These are phyloP conservation scores for Phlyctochytrium bullatum DNA, from an alignment of 192 early-diverging fungal genomes.

Conservation along the genomic window DNA sequence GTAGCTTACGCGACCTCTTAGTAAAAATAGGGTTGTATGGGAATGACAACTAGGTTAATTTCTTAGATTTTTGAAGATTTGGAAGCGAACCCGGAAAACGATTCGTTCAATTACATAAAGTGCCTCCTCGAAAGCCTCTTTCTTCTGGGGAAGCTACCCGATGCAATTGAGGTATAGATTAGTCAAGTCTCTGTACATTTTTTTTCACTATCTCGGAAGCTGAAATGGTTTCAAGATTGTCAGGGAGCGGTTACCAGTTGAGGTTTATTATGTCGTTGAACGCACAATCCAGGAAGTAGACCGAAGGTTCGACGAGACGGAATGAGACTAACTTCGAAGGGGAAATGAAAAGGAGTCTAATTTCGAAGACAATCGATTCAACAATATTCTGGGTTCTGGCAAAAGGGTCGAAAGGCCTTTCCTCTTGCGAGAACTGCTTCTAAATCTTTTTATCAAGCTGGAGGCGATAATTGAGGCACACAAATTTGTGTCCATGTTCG, in stretches of 20 bases:
- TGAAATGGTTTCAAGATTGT: slow-evolving; percentile 19
- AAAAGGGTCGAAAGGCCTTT: slow-evolving; percentile 17
- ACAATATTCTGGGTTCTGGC: slow-evolving; percentile 28
- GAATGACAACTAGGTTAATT: too few species aligned
- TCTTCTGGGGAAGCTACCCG: slow-evolving; percentile 39
- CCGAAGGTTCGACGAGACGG: slow-evolving; percentile 9
- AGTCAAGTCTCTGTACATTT: neutral
- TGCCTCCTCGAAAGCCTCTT: slow-evolving; percentile 42
- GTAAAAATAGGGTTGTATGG: too few species aligned
- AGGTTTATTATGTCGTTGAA: slow-evolving; percentile 55
- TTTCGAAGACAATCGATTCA: neutral
- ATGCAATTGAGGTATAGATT: slow-evolving; percentile 46
- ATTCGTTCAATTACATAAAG: slow-evolving; percentile 53
- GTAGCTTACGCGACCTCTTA: too few species aligned
- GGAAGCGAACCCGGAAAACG: slow-evolving; percentile 50
- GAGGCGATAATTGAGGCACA: slow-evolving; percentile 41
- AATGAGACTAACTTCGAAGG: slow-evolving; percentile 1
- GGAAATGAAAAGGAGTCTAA: neutral
- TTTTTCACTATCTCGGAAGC: neutral
- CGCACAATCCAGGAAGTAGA: slow-evolving; percentile 49
- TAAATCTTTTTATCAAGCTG: slow-evolving; percentile 35
- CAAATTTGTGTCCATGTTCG: slow-evolving; percentile 27
- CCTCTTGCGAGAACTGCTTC: slow-evolving; percentile 31
- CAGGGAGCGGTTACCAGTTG: slow-evolving; percentile 40
- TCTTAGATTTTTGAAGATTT: slow-evolving; percentile 45